Base-by-base conservation (phyloP, 83 land plant species). In the Isoetes engelmannii region DNA sequence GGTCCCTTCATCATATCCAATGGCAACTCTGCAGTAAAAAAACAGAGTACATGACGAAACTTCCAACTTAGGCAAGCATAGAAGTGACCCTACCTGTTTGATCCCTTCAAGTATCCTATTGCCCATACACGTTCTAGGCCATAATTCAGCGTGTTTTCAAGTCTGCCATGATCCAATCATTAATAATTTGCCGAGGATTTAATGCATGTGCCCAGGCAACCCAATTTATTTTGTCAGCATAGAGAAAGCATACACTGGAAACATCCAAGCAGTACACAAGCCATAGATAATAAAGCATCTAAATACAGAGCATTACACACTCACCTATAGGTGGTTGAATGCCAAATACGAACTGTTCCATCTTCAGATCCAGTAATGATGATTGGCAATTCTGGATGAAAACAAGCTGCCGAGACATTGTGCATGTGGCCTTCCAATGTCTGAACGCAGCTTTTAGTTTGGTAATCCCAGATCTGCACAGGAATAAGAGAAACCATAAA, bases 381-480 rank as follows among this genome's bases (percentile, higher is more conserved):
- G 18, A 94, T 94, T 21, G 99, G 99, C 58, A 94, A 92, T 57
- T 94, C 97, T 17, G 99, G 99, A 72, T 94, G 97, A 60, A 94
- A 94, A 64, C 89, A 88, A 0, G 90, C 97, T 49, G 99, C 90
- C 63, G 99, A 88, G 17, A 94, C 93, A 81, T 94, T 94, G 74
- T 94, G 99, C 57, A 97, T 94, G 44, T 94, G 99, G 13, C 99
- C 99, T 75, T 94, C 99, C 46, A 94, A 81, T 5, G 97, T 94
- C 75, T 94, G 97, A 44, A 94, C 93, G 70, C 99, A 94, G 74
- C 87, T 88, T 75, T 88, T 94, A 50, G 97, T 94, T 78, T 94
- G 97, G 69, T 94, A 90, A 58, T 90, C 96, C 96, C 96, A 90
- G 5, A 89, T 88, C 92, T 89, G 73, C 17, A 56, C 1, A 12